Evolutionary conservation across 805 yeast species (phyloP).

Genomic region (Kurtzmaniella cleridarum): DNA sequence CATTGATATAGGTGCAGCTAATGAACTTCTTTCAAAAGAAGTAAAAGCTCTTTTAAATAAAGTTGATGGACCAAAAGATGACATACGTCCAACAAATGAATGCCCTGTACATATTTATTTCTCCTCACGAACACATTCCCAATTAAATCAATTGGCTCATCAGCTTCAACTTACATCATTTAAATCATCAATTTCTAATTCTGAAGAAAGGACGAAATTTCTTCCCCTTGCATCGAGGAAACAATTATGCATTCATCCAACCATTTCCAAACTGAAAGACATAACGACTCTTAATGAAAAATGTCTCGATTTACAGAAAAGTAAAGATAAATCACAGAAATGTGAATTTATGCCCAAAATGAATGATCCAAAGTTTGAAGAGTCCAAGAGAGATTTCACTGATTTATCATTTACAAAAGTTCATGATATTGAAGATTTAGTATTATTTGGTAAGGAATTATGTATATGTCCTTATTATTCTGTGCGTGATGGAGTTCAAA

Average conservation of each 20-base stretch:
- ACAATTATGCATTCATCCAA: constrained; percentile 74
- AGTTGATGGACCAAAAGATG: constrained; percentile 23
- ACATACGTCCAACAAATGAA: constrained; percentile 15
- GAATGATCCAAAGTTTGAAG: constrained; percentile 20
- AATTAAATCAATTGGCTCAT: constrained; percentile 69
- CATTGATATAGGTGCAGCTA: constrained; percentile 12
- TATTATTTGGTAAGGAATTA: constrained; percentile 48
- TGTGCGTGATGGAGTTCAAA: constrained; percentile 47
- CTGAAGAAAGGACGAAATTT: constrained; percentile 55
- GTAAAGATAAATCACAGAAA: constrained; percentile 7
- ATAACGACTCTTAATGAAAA: constrained; percentile 67
- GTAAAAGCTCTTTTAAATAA: constrained; percentile 43
- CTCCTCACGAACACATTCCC: constrained; percentile 89
- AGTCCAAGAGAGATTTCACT: constrained; percentile 37
- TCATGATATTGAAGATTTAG: constrained; percentile 78
- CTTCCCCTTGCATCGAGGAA: constrained; percentile 77
- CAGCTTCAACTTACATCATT: constrained; percentile 62
- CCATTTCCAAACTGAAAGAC: constrained; percentile 45
- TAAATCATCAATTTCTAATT: constrained; percentile 50
- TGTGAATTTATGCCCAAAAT: constrained; percentile 19
- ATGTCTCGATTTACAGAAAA: constrained; percentile 64
- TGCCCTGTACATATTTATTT: constrained; percentile 49
- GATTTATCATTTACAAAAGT: constrained; percentile 53
- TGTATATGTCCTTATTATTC: constrained; percentile 82
- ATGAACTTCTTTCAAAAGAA: constrained; percentile 37